phyloP scores from a whole-genome alignment of 768 basidiomycete genomes.

The Pleurotus giganteus region DNA sequence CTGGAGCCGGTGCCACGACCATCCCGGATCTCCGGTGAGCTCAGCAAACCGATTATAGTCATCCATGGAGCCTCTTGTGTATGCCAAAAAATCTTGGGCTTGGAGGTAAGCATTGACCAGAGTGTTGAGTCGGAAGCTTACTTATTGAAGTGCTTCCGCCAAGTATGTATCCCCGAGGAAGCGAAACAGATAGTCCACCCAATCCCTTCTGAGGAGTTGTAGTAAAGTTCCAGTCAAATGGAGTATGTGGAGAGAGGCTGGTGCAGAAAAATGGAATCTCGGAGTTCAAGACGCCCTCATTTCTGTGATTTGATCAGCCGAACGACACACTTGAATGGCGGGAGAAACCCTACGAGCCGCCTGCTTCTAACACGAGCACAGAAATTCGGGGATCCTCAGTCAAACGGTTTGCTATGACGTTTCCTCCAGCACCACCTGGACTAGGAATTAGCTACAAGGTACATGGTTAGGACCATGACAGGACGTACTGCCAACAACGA shows the following conservation, averaged over 20 bases:
- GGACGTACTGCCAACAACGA: conserved; percentile 11
- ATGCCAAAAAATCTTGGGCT: conserved; percentile 17
- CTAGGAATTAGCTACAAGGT: neutral
- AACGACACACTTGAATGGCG: too few relatives aligned
- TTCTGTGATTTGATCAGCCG: neutral
- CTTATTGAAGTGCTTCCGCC: conserved; percentile 20
- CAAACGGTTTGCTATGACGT: conserved; percentile 2
- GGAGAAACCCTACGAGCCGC: neutral
- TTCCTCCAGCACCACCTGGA: neutral
- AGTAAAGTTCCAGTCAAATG: conserved; percentile 21
- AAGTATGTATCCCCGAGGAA: conserved; percentile 18
- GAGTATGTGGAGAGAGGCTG: conserved; percentile 1
- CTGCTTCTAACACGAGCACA: conserved; percentile 2
- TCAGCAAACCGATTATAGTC: conserved; percentile 24
- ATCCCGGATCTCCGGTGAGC: conserved; percentile 24
- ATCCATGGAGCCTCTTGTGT: conserved; percentile 24
- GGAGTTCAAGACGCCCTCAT: conserved; percentile 4
- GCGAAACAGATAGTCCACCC: conserved; percentile 12
- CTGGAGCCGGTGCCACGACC: conserved; percentile 26
- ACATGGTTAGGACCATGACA: neutral
- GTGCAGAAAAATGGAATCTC: conserved; percentile 11
- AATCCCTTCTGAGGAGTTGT: conserved; percentile 18
- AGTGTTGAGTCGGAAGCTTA: neutral
- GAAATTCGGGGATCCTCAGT: neutral
- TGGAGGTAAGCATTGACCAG: neutral